Evolutionary conservation across 345 rosid species (phyloP).

Genomic region (Syzygium oleosum): DNA sequence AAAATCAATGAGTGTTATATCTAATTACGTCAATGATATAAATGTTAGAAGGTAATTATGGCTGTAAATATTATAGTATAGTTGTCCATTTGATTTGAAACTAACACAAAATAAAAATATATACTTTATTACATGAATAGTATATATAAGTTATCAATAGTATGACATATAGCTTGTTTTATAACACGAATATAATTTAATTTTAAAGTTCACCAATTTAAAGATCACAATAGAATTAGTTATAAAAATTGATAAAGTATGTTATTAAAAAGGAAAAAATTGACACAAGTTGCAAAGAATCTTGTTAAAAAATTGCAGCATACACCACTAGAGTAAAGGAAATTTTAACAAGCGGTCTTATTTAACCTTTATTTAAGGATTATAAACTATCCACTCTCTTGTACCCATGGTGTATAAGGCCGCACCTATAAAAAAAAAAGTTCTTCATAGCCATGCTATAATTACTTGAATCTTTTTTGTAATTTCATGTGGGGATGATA

Average conservation of each 20-base stretch:
- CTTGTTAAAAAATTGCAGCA: background rate
- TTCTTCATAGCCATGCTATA: background rate
- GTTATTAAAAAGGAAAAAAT: background rate
- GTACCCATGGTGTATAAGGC: background rate
- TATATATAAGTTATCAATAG: background rate
- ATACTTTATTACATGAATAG: background rate
- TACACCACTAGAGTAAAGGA: background rate
- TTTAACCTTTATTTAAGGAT: background rate
- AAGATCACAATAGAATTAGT: background rate
- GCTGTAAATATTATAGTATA: background rate
- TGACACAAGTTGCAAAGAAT: background rate
- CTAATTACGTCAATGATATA: background rate
- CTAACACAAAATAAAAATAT: background rate
- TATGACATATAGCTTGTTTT: background rate
- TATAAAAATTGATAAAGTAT: background rate
- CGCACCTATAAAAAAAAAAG: background rate
- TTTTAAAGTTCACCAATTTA: background rate
- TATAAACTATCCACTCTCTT: background rate
- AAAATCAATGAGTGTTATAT: background rate
- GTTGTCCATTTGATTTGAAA: background rate
- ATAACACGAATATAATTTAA: background rate
- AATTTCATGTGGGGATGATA: background rate
- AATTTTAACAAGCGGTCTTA: background rate
- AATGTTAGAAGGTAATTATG: background rate
- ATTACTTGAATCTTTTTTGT: background rate